Percentiles rank a stretch among this genome's conserved stretches.
Conservation (phyloP, 345 rosid species). For the Brassica carinata region DNA sequence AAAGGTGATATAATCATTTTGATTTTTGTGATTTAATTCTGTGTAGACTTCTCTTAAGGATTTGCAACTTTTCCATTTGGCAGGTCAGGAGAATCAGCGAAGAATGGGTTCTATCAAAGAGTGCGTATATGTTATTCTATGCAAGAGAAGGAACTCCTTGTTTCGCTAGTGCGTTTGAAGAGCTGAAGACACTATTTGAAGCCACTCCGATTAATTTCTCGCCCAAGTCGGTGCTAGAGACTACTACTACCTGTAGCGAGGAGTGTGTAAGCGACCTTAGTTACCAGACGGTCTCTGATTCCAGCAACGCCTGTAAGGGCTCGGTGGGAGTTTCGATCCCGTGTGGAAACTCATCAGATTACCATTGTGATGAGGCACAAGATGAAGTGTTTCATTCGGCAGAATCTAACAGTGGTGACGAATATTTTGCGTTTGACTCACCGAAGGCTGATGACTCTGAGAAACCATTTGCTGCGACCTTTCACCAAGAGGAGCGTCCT, state of each 20-base stretch:
- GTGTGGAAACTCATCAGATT: constrained; percentile 10
- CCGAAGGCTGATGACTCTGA: constrained; percentile 30
- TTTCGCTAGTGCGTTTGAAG: constrained; percentile 65
- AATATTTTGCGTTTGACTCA: constrained; percentile 29
- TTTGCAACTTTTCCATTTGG: constrained; percentile 20
- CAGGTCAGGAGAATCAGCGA: constrained; percentile 64
- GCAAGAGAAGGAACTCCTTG: constrained; percentile 77
- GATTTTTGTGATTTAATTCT: neutral
- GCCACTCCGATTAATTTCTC: constrained; percentile 45
- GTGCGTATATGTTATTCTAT: constrained; percentile 83
- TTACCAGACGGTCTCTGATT: constrained; percentile 8
- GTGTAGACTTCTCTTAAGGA: neutral
- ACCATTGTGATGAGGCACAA: constrained; percentile 28
- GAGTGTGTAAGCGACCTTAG: constrained; percentile 28
- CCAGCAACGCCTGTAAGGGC: constrained; percentile 29
- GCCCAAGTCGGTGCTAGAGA: constrained; percentile 77
- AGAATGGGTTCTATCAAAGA: constrained; percentile 60
- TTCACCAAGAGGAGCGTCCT: constrained; percentile 7
- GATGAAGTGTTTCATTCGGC: constrained; percentile 23
- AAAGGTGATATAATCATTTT: constrained; percentile 44
- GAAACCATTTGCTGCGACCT: constrained; percentile 17
- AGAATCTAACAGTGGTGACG: constrained; percentile 22
- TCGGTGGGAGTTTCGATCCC: constrained; percentile 12
- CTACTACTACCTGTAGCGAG: constrained; percentile 33
- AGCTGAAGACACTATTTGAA: constrained; percentile 34